phyloP scores from a whole-genome alignment of 2,329 filamentous ascomycete genomes.

The Madurella fahalii region DNA sequence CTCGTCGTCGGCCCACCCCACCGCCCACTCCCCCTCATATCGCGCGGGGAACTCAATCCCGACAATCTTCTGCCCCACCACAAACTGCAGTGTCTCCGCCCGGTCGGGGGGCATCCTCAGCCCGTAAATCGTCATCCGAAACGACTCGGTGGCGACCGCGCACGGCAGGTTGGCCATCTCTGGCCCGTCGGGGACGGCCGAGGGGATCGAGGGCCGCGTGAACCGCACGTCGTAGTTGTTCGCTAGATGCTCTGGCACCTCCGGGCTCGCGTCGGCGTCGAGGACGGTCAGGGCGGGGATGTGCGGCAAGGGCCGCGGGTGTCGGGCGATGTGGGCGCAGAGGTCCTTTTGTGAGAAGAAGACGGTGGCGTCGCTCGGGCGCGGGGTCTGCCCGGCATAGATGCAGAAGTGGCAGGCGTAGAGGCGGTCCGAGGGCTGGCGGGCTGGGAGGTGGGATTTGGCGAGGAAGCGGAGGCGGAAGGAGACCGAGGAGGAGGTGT shows the following conservation, averaged over 20 bases:
- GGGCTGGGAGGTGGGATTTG: constrained; percentile 50
- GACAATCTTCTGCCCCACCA: constrained; percentile 44
- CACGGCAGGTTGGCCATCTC: constrained; percentile 42
- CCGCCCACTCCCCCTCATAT: constrained; percentile 52
- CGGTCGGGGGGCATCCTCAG: constrained; percentile 25
- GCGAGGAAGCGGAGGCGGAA: constrained; percentile 54
- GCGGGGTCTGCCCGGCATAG: constrained; percentile 44
- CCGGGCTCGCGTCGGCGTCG: constrained; percentile 36
- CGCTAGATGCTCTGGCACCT: constrained; percentile 24
- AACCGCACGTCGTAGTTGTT: constrained; percentile 55
- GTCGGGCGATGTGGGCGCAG: constrained; percentile 50
- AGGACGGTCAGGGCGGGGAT: constrained; percentile 48
- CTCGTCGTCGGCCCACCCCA: constrained; percentile 47
- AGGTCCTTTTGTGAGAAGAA: constrained; percentile 52
- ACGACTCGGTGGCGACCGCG: constrained; percentile 43
- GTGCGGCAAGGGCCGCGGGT: constrained; percentile 49
- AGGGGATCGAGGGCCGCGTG: constrained; percentile 35
- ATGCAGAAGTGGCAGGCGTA: constrained; percentile 56
- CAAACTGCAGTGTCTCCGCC: constrained; percentile 25
- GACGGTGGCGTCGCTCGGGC: constrained; percentile 53
- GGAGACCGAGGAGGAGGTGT: constrained; percentile 41
- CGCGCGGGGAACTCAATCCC: constrained; percentile 49
- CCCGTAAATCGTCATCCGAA: constrained; percentile 46
- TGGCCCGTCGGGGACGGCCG: constrained; percentile 38
- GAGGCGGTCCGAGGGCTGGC: constrained; percentile 48